Conservation (phyloP, 1,284 basidiomycete genomes). For the Fomitopsis schrenkii region DNA sequence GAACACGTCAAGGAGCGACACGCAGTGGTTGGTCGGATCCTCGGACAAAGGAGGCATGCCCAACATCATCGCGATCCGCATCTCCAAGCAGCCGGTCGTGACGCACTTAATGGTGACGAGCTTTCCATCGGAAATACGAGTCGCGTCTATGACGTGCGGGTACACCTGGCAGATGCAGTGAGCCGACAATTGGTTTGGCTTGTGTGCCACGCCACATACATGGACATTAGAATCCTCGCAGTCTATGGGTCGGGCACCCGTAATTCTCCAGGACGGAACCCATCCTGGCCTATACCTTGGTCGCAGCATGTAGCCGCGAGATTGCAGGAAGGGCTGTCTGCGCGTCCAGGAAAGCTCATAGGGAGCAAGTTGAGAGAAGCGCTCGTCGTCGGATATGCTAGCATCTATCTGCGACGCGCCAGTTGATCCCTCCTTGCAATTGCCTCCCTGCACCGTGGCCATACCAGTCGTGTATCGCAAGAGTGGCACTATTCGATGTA, state of each 20-base stretch:
- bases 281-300: slow-evolving; percentile 10
- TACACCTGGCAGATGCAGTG: too few relatives aligned
- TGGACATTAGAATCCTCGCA: too few relatives aligned
- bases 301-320: slow-evolving; percentile 8
- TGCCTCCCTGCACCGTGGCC: too few relatives aligned
- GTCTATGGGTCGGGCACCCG: background rate
- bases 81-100: slow-evolving; percentile 11
- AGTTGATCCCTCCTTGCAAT: too few relatives aligned
- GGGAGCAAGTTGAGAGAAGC: too few relatives aligned
- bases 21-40: slow-evolving; percentile 20
- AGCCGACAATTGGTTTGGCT: too few relatives aligned
- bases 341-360: background rate
- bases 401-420: too few relatives aligned
- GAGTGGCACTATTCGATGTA: too few relatives aligned
- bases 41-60: slow-evolving; percentile 12
- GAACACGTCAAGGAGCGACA: slow-evolving; percentile 15
- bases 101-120: slow-evolving; percentile 25
- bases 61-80: slow-evolving; percentile 11
- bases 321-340: slow-evolving; percentile 3
- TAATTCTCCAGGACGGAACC: slow-evolving; percentile 11
- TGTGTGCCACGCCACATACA: too few relatives aligned
- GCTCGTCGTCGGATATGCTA: too few relatives aligned
- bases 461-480: too few relatives aligned
- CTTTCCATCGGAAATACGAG: slow-evolving; percentile 17
- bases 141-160: slow-evolving; percentile 21